Base-by-base conservation (phyloP, 1,139 yeast genomes). In the Candida tunisiensis region DNA sequence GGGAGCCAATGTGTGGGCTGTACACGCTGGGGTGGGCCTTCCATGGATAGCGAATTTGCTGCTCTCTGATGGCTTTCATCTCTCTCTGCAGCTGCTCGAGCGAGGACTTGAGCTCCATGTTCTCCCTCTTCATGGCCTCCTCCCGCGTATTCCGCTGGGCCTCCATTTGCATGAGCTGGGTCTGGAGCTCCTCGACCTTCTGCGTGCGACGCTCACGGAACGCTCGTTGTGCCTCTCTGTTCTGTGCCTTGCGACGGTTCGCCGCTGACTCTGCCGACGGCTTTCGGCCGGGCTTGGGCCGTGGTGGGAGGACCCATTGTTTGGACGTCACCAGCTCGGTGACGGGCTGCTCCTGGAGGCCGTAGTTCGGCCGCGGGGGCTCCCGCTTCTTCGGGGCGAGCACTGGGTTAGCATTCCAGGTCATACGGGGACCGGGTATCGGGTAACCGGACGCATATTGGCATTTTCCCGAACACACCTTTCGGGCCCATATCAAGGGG, bases 221-320 rank as follows among this genome's bases (percentile, higher is more conserved):
- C 1, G 95, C 95, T 31, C 96, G 53, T 54, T 83, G 96, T 3
- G 96, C 96, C 15, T 93, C 94, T 33, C 96, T 61, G 47, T 85
- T 85, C 53, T 85, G 95, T 1, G 93, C 93, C 51, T 83, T 82
- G 32, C 94, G 58, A 45, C 79, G 78, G 24, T 35, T 38, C 2
- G 55, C 53, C 3, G 60, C 59, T 1, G 56, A 38, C 37, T 69
- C 78, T 3, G 68, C 69, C 33, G 83, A 66, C 8, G 93, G 93
- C 50, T 80, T 80, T 33, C 93, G 57, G 8, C 93, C 94, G 0
- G 93, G 93, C 47, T 79, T 80, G 5, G 92, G 91, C 33, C 93
- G 57, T 8, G 93, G 93, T 3, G 94, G 94, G 20, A 83, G 58
- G 10, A 79, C 85, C 92, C 94, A 83, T 40, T 74, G 80, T 41